Conservation (phyloP, 306 rosid species). For the Vigna hirtella region DNA sequence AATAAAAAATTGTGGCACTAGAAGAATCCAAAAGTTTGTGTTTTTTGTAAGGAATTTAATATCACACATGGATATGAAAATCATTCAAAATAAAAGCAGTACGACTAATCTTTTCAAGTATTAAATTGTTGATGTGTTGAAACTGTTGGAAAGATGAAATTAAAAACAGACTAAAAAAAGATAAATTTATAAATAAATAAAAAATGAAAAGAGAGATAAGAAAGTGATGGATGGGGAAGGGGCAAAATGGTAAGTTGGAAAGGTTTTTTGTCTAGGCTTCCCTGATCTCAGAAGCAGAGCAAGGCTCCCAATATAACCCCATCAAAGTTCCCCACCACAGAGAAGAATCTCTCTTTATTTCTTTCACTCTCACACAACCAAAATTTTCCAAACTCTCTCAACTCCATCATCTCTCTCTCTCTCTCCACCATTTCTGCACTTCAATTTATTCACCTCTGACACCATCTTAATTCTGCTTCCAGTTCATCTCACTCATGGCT, state of each 20-base stretch:
- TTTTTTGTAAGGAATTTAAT: background rate
- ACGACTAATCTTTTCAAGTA: background rate
- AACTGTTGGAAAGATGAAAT: background rate
- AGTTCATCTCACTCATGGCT: constrained; percentile 45
- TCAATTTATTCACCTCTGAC: constrained; percentile 44
- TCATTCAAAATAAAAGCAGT: background rate
- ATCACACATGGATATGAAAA: background rate
- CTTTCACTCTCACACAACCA: constrained; percentile 31
- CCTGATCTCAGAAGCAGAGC: constrained; percentile 46
- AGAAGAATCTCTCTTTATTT: constrained; percentile 51
- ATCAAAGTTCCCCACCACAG: constrained; percentile 53
- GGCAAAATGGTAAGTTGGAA: constrained; percentile 35
- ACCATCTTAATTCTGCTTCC: constrained; percentile 4
- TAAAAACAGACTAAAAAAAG: background rate
- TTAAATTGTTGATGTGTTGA: background rate
- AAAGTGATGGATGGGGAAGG: constrained; percentile 13
- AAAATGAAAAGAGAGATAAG: constrained; percentile 1
- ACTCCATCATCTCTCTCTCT: constrained; percentile 19
- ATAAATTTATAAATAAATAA: background rate
- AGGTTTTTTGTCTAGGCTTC: background rate
- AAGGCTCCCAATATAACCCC: constrained; percentile 67
- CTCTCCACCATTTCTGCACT: constrained; percentile 32
- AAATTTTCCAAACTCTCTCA: constrained; percentile 45
- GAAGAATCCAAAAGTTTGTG: background rate
- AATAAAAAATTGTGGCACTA: too few relatives aligned